Evolutionary conservation across 306 rosid genomes (phyloP).

Genomic region (Ziziphus jujuba): DNA sequence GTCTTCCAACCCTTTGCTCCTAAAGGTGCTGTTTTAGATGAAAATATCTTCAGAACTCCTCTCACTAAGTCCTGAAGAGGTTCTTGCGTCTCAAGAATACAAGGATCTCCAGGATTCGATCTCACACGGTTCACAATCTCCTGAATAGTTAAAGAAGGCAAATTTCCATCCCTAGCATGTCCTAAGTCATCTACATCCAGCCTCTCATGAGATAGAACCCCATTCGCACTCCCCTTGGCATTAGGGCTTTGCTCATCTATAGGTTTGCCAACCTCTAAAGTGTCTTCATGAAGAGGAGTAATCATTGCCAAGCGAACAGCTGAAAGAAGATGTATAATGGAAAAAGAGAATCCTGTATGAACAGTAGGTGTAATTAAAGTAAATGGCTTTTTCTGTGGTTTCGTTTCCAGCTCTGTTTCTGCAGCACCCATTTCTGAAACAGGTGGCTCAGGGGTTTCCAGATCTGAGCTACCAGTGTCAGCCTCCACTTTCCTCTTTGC

Average conservation of each 20-base stretch:
- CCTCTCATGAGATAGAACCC: slow-evolving; percentile 45
- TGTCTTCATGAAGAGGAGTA: slow-evolving; percentile 62
- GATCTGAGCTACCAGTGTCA: slow-evolving; percentile 54
- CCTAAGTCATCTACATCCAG: slow-evolving; percentile 36
- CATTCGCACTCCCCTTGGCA: slow-evolving; percentile 44
- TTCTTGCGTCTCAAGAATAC: slow-evolving; percentile 95
- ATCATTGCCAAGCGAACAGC: slow-evolving; percentile 95
- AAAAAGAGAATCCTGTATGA: slow-evolving; percentile 92
- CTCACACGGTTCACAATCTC: slow-evolving; percentile 85
- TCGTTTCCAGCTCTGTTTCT: slow-evolving; percentile 72
- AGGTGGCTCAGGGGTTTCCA: slow-evolving; percentile 59
- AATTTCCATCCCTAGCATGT: slow-evolving; percentile 46
- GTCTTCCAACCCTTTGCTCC: slow-evolving; percentile 98
- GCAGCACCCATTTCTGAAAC: slow-evolving; percentile 47
- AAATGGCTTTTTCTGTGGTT: slow-evolving; percentile 81
- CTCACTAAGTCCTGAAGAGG: slow-evolving; percentile 97
- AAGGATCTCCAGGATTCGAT: slow-evolving; percentile 93
- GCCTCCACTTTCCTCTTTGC: slow-evolving; percentile 67
- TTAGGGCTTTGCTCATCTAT: slow-evolving; percentile 45
- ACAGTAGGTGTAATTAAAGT: slow-evolving; percentile 88
- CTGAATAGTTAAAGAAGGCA: slow-evolving; percentile 68
- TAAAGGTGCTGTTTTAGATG: slow-evolving; percentile 93
- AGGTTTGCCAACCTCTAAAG: slow-evolving; percentile 51
- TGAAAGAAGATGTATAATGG: slow-evolving; percentile 88
- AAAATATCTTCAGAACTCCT: slow-evolving; percentile 93